These are phyloP conservation scores for Ampelocalamus luodianensis DNA, from an alignment of 176 grass and related monocot species.

Conservation along the genomic window DNA sequence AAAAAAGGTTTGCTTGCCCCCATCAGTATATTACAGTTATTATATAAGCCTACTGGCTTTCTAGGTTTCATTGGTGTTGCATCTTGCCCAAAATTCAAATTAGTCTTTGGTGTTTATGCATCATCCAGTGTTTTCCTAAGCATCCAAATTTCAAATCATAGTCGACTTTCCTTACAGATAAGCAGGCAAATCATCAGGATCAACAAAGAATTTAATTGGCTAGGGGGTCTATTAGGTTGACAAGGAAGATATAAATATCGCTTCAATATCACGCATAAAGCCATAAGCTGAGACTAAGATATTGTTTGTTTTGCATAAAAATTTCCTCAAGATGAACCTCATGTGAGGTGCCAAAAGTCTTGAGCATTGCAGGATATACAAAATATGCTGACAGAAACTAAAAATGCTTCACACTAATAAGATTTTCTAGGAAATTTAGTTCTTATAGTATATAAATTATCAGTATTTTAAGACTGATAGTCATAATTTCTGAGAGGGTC, in stretches of 20 bases:
- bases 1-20: neutral
- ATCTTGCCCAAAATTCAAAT: constrained; percentile 13
- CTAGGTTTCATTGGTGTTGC: neutral
- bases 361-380: constrained; percentile 18
- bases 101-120: neutral
- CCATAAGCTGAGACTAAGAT: neutral
- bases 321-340: constrained; percentile 1
- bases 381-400: constrained; percentile 25
- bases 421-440: constrained; percentile 7
- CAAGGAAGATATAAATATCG: constrained; percentile 4
- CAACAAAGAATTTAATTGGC: constrained; percentile 27
- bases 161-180: constrained; percentile 5
- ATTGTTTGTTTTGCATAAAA: neutral
- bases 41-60: neutral
- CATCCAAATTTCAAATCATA: constrained; percentile 27
- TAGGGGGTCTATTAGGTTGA: neutral
- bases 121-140: neutral
- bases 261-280: constrained; percentile 7
- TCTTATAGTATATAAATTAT: constrained; percentile 23
- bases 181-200: constrained; percentile 5
- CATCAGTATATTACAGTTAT: constrained; percentile 1
- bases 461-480: neutral
- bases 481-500: neutral
- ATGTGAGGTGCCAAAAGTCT: neutral
- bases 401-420: constrained; percentile 7